phyloP scores from a whole-genome alignment of 2,329 filamentous ascomycete species.

The Endothia cerciana region DNA sequence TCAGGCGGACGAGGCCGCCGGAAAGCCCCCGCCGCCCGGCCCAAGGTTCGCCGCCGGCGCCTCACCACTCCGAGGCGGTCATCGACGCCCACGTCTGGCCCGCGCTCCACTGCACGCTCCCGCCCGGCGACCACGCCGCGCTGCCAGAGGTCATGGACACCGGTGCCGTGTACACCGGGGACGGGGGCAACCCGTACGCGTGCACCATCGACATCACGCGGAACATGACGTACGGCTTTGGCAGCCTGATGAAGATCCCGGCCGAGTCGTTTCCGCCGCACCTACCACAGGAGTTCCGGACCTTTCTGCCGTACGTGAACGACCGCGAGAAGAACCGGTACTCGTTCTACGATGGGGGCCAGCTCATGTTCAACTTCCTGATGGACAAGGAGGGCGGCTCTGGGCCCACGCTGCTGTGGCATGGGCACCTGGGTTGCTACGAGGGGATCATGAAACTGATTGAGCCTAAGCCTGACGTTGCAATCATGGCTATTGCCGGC shows the following conservation, averaged over 20 bases:
- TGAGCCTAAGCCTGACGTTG: slow-evolving; percentile 33
- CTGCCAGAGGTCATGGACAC: slow-evolving; percentile 31
- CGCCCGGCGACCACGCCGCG: slow-evolving; percentile 21
- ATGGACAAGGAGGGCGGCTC: slow-evolving; percentile 27
- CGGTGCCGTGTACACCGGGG: slow-evolving; percentile 25
- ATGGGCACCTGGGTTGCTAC: slow-evolving; percentile 33
- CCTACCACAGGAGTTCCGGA: slow-evolving; percentile 20
- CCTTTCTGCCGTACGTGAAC: slow-evolving; percentile 27
- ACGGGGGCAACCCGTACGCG: slow-evolving; percentile 25
- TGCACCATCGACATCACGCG: slow-evolving; percentile 33
- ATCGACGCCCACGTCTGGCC: slow-evolving; percentile 34
- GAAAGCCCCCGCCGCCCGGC: slow-evolving; percentile 12
- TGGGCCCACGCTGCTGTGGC: slow-evolving; percentile 30
- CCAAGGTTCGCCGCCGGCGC: slow-evolving; percentile 6
- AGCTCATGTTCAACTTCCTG: slow-evolving; percentile 35
- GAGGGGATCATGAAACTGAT: slow-evolving; percentile 30
- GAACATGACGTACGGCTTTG: slow-evolving; percentile 32
- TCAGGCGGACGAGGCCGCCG: background rate
- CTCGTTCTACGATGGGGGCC: slow-evolving; percentile 34
- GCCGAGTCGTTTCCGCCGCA: slow-evolving; percentile 14
- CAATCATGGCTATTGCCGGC: slow-evolving; percentile 33
- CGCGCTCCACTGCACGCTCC: slow-evolving; percentile 34
- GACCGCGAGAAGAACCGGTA: slow-evolving; percentile 24
- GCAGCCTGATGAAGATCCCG: slow-evolving; percentile 21
- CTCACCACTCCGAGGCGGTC: slow-evolving; percentile 17